A percentile compares a stretch with the other conserved stretches of the same genome.
Conservation (phyloP, 495 filamentous ascomycete genomes). For the Monascus purpureus region DNA sequence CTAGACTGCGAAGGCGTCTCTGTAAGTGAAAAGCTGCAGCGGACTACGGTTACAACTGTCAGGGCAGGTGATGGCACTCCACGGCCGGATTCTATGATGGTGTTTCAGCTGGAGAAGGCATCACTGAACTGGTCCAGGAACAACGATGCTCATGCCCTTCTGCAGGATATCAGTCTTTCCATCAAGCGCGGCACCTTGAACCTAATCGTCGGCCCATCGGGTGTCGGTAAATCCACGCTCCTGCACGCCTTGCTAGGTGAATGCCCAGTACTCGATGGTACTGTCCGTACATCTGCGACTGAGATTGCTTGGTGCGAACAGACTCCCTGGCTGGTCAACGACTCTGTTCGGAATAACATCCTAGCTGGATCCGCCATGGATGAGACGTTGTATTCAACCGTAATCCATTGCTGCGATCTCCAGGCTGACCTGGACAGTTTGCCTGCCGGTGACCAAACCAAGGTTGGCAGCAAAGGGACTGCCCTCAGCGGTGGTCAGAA, state of each 20-base stretch:
- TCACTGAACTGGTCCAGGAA: constrained; percentile 3
- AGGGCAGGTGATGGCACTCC: too few species aligned
- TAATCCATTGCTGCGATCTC: constrained; percentile 20
- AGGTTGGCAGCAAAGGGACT: constrained; percentile 15
- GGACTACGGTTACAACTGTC: too few species aligned
- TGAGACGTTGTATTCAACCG: constrained; percentile 19
- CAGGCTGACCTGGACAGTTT: constrained; percentile 14
- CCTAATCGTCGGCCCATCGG: constrained; percentile 31
- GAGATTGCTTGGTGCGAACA: constrained; percentile 16
- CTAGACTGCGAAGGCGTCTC: background rate
- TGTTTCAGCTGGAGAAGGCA: constrained; percentile 4
- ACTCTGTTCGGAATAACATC: constrained; percentile 22
- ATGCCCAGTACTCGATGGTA: constrained; percentile 12
- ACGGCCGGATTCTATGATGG: background rate
- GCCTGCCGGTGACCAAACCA: constrained; percentile 15
- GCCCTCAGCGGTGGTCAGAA: constrained; percentile 21
- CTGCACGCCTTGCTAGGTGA: constrained; percentile 33
- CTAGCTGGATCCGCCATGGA: constrained; percentile 12
- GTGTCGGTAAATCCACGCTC: constrained; percentile 34
- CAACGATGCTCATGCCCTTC: constrained; percentile 8
- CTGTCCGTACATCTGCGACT: constrained; percentile 1
- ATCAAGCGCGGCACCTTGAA: constrained; percentile 18
- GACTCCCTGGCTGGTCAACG: constrained; percentile 20
- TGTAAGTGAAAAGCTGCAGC: background rate
- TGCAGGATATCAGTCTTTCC: constrained; percentile 12